These are phyloP conservation scores for Aureobasidium sp. DNA, from an alignment of 2,329 filamentous ascomycete genomes.

Conservation along the genomic window DNA sequence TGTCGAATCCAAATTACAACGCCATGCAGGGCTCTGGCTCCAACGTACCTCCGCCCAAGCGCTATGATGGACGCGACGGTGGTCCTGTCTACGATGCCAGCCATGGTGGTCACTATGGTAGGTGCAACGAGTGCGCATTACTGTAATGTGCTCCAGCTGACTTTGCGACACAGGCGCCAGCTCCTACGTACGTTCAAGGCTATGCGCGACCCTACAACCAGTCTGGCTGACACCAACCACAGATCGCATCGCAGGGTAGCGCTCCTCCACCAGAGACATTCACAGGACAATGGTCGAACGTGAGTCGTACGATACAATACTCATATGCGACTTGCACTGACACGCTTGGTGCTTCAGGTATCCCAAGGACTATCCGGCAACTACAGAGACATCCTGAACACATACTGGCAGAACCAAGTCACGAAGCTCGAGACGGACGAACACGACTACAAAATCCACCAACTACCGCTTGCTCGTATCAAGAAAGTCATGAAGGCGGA, in stretches of 20 bases:
- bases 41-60: slow-evolving; percentile 32
- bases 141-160: background rate
- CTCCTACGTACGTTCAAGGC: slow-evolving; percentile 51
- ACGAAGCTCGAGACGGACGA: slow-evolving; percentile 89
- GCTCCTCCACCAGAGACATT: slow-evolving; percentile 86
- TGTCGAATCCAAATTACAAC: slow-evolving; percentile 20
- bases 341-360: slow-evolving; percentile 50
- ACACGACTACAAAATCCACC: slow-evolving; percentile 98
- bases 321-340: background rate
- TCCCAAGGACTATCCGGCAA: slow-evolving; percentile 89
- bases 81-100: slow-evolving; percentile 41
- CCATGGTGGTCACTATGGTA: slow-evolving; percentile 46
- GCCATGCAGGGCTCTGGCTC: slow-evolving; percentile 23
- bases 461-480: slow-evolving; percentile 92
- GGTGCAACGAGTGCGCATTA: slow-evolving; percentile 16
- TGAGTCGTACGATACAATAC: slow-evolving; percentile 38
- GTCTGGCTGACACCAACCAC: slow-evolving; percentile 22
- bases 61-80: slow-evolving; percentile 45
- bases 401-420: slow-evolving; percentile 99
- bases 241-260: slow-evolving; percentile 82
- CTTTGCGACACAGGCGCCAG: slow-evolving; percentile 51
- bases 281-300: slow-evolving; percentile 91
- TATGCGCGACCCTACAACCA: slow-evolving; percentile 2
- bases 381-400: slow-evolving; percentile 95
- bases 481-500: slow-evolving; percentile 99